These are phyloP conservation scores for Scenedesmus sp. DNA, from an alignment of 163 green algal species.

Conservation along the genomic window DNA sequence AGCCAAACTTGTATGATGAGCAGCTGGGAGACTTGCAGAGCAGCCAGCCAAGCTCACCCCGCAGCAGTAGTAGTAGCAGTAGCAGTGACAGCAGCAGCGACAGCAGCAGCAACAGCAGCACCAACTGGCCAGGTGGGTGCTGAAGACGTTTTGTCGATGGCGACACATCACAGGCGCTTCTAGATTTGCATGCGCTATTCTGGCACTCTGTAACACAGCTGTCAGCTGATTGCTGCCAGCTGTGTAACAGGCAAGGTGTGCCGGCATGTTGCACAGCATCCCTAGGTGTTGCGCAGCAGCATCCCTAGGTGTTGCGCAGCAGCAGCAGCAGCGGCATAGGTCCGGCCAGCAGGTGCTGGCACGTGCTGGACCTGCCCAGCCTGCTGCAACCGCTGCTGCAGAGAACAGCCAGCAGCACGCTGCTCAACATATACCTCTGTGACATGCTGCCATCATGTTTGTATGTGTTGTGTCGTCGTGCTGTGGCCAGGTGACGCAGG, in stretches of 20 bases:
- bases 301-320: no score
- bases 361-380: neutral
- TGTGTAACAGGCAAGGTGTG: neutral
- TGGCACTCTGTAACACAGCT: no score
- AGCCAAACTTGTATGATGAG: neutral
- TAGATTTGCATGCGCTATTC: no score
- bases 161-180: no score
- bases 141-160: no score
- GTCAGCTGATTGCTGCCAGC: no score
- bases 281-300: no score
- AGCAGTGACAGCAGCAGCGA: neutral
- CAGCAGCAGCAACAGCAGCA: neutral
- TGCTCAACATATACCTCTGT: neutral
- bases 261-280: neutral
- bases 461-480: neutral
- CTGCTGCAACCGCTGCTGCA: neutral
- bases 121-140: neutral
- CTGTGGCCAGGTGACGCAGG: neutral
- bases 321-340: no score
- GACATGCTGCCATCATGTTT: neutral
- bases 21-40: neutral
- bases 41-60: neutral
- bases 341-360: no score
- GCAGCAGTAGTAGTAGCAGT: neutral
- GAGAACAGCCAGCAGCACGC: neutral